Conservation (phyloP, 192 early-diverging fungal species). For the Backusella sp. region DNA sequence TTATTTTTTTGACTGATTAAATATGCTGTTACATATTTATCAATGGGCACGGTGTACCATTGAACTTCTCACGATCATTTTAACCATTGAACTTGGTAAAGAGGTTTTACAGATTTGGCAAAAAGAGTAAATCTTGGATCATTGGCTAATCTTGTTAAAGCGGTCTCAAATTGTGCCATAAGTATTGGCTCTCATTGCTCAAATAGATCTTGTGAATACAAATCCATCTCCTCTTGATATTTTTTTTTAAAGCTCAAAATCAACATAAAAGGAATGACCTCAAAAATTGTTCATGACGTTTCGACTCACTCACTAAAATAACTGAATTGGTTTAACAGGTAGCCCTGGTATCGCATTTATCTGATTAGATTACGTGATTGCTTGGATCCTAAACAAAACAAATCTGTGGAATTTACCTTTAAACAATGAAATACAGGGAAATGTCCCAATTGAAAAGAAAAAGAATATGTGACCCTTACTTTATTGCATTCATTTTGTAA, state of each 20-base stretch:
- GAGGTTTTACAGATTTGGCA: not conserved
- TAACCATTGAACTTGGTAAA: not conserved
- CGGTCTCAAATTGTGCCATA: not conserved
- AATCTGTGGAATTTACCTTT: too few species aligned
- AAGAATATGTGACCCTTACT: not conserved
- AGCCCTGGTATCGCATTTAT: not conserved
- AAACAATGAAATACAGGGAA: too few species aligned
- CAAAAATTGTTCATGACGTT: not conserved
- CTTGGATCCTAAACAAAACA: not conserved
- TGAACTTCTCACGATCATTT: slow-evolving; percentile 2
- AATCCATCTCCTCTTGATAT: not conserved
- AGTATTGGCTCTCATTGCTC: not conserved
- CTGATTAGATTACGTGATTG: not conserved
- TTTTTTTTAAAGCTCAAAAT: not conserved
- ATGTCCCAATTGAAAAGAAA: not conserved
- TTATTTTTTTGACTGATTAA: not conserved
- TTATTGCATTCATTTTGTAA: not conserved
- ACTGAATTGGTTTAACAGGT: not conserved
- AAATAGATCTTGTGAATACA: not conserved
- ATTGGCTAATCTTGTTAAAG: not conserved
- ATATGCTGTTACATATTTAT: not conserved
- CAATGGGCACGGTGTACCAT: not conserved
- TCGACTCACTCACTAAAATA: not conserved
- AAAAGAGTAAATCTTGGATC: not conserved
- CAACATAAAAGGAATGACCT: too few species aligned